Evolutionary conservation across 345 rosid genomes (phyloP).

Genomic region (Aethionema arabicum): DNA sequence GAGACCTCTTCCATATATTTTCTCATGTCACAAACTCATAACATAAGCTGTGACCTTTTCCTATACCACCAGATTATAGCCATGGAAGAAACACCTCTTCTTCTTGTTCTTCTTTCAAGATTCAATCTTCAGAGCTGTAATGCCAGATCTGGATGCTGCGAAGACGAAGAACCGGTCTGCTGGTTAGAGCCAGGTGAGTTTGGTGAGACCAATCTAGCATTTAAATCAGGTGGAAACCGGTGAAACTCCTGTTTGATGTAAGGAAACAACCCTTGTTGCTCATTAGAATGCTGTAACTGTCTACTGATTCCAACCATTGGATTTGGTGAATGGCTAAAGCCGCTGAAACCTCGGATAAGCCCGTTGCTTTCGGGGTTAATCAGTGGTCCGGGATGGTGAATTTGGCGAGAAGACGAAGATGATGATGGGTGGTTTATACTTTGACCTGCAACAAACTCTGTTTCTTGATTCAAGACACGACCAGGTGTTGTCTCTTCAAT

Average conservation of each 20-base stretch:
- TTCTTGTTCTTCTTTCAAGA: conserved; percentile 1
- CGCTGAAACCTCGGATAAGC: conserved; percentile 29
- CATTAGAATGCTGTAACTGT: conserved; percentile 26
- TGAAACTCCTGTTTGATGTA: conserved; percentile 44
- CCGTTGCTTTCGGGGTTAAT: conserved; percentile 30
- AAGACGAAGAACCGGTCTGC: conserved; percentile 67
- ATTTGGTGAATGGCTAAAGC: conserved; percentile 25
- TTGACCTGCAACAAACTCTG: conserved; percentile 29
- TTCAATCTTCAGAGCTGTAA: conserved; percentile 77
- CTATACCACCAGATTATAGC: conserved; percentile 27
- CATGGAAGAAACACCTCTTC: conserved; percentile 30
- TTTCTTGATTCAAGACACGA: conserved; percentile 43
- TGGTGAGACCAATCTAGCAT: conserved; percentile 60
- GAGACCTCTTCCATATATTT: conserved; percentile 33
- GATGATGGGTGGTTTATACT: conserved; percentile 34
- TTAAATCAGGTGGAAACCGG: conserved; percentile 58
- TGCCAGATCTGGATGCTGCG: conserved; percentile 82
- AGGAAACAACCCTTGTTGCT: conserved; percentile 36
- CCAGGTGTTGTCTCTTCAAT: conserved; percentile 41
- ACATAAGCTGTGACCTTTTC: conserved; percentile 28
- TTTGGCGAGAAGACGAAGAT: conserved; percentile 34
- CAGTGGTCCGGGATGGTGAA: conserved; percentile 31
- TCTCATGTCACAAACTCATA: conserved; percentile 25
- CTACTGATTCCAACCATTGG: conserved; percentile 38
- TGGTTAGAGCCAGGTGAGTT: conserved; percentile 60